Conservation (phyloP, 805 yeast species). For the Kodamaea lidongshanica region DNA sequence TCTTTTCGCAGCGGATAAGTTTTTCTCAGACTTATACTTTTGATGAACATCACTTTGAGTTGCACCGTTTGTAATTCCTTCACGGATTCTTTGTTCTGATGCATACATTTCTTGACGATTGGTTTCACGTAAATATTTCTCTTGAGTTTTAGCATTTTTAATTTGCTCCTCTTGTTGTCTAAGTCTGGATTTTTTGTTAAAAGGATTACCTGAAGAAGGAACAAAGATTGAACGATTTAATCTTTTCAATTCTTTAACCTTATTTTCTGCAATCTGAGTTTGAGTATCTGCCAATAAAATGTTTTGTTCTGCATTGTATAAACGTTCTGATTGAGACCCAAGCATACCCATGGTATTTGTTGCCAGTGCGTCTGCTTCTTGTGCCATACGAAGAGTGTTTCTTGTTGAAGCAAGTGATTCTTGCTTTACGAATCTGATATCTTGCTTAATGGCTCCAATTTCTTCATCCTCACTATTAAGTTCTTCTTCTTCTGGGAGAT, state of each 20-base stretch:
- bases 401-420: slow-evolving; percentile 82
- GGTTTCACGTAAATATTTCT: slow-evolving; percentile 55
- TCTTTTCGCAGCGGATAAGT: slow-evolving; percentile 53
- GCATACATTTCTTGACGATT: slow-evolving; percentile 54
- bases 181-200: slow-evolving; percentile 71
- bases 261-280: slow-evolving; percentile 73
- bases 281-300: slow-evolving; percentile 75
- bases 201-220: slow-evolving; percentile 77
- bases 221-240: slow-evolving; percentile 77
- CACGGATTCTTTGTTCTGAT: slow-evolving; percentile 63
- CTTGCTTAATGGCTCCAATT: slow-evolving; percentile 77
- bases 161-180: slow-evolving; percentile 68
- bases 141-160: slow-evolving; percentile 54
- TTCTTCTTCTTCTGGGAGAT: slow-evolving; percentile 30
- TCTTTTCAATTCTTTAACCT: slow-evolving; percentile 71
- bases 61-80: slow-evolving; percentile 46
- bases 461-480: slow-evolving; percentile 73
- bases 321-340: slow-evolving; percentile 87
- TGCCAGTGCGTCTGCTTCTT: slow-evolving; percentile 42
- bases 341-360: slow-evolving; percentile 81
- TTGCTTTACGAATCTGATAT: slow-evolving; percentile 76
- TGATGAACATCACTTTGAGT: slow-evolving; percentile 31
- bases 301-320: slow-evolving; percentile 73
- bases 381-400: slow-evolving; percentile 60
- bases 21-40: slow-evolving; percentile 48